Evolutionary conservation across 225 moss, liverwort and hornwort species (phyloP).

Genomic region (Thuidium tamariscinum): DNA sequence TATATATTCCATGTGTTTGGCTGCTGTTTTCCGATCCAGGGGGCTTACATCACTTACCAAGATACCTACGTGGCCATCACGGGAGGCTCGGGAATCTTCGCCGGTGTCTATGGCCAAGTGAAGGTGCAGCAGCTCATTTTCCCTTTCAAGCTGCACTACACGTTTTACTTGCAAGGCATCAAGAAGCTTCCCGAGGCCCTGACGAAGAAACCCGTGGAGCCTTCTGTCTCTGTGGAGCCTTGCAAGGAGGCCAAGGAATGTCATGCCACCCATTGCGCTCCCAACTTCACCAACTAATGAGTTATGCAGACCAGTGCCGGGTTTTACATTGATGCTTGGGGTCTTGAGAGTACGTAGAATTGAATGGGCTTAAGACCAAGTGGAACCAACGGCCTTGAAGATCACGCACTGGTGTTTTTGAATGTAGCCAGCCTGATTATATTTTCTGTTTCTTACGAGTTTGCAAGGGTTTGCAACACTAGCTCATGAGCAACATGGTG

Average conservation of each 20-base stretch:
- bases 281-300: slow-evolving; percentile 18
- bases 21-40: neutral
- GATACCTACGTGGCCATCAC: slow-evolving; percentile 34
- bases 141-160: slow-evolving; percentile 50
- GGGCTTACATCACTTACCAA: slow-evolving; percentile 29
- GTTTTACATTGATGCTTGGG: neutral
- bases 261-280: neutral
- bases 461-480: neutral
- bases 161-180: slow-evolving; percentile 43
- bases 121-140: slow-evolving; percentile 35
- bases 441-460: neutral
- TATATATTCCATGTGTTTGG: neutral
- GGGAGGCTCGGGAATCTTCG: slow-evolving; percentile 38
- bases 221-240: neutral
- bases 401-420: neutral
- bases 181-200: slow-evolving; percentile 3
- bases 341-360: neutral
- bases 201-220: neutral
- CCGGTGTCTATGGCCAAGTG: slow-evolving; percentile 25
- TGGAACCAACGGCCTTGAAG: neutral
- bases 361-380: neutral
- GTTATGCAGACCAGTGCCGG: neutral
- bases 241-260: slow-evolving; percentile 15
- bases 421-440: neutral
- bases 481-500: neutral